Conservation (phyloP, 202 grass and related monocot species). For the Setaria italica region DNA sequence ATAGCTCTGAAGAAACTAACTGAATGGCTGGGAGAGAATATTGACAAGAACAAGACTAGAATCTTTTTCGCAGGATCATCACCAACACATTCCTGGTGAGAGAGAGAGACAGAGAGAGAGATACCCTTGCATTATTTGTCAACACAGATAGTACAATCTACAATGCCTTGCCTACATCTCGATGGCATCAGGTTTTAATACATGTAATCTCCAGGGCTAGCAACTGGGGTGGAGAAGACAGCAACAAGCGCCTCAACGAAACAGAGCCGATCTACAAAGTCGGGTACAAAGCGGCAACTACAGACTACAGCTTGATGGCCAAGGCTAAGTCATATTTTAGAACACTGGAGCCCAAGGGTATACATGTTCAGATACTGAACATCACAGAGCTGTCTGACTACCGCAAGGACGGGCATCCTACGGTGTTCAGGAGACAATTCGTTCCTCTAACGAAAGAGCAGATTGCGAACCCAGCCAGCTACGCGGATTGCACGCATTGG, state of each 20-base stretch:
- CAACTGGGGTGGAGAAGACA: slow-evolving; percentile 74
- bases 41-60: slow-evolving; percentile 65
- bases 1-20: slow-evolving; percentile 72
- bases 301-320: slow-evolving; percentile 82
- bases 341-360: slow-evolving; percentile 60
- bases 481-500: slow-evolving; percentile 92
- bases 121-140: background rate
- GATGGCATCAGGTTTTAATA: too few relatives aligned
- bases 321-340: slow-evolving; percentile 37
- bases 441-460: slow-evolving; percentile 61
- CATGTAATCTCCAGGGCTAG: slow-evolving; percentile 62
- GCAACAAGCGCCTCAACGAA: slow-evolving; percentile 67
- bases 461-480: slow-evolving; percentile 66
- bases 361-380: slow-evolving; percentile 89
- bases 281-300: slow-evolving; percentile 58
- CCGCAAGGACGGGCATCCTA: slow-evolving; percentile 88
- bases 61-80: slow-evolving; percentile 86
- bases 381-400: slow-evolving; percentile 87
- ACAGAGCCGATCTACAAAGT: slow-evolving; percentile 61
- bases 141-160: too few relatives aligned
- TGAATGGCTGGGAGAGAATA: slow-evolving; percentile 60
- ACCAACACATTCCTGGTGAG: slow-evolving; percentile 78
- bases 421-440: slow-evolving; percentile 66
- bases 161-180: too few relatives aligned
- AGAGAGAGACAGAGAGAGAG: background rate